Conservation (phyloP, 805 yeast species). For the Osmozyma mogii region DNA sequence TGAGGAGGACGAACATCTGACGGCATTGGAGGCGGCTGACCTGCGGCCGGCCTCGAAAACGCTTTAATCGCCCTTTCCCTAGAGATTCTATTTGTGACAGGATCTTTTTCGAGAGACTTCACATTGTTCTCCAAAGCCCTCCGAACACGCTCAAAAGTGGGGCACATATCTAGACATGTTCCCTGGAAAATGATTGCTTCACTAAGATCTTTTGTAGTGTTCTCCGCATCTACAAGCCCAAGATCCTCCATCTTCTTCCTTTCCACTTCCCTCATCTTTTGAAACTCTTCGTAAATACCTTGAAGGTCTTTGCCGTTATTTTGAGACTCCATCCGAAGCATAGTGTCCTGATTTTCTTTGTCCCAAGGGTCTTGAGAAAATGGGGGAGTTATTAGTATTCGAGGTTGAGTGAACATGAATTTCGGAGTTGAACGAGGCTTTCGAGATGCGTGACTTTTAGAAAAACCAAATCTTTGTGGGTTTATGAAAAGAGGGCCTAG, state of each 20-base stretch:
- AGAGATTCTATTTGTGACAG: conserved; percentile 45
- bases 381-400: conserved; percentile 25
- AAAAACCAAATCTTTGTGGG: conserved; percentile 25
- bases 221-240: conserved; percentile 84
- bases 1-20: conserved; percentile 95
- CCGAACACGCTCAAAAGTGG: conserved; percentile 82
- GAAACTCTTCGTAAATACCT: conserved; percentile 67
- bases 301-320: conserved; percentile 50
- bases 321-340: conserved; percentile 44
- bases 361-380: conserved; percentile 58
- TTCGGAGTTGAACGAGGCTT: conserved; percentile 26
- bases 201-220: conserved; percentile 68
- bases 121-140: conserved; percentile 85
- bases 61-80: conserved; percentile 70
- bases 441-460: conserved; percentile 3
- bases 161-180: conserved; percentile 91
- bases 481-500: conserved; percentile 25
- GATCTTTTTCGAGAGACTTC: conserved; percentile 65
- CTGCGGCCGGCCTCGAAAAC: conserved; percentile 95
- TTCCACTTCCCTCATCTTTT: conserved; percentile 65
- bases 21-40: conserved; percentile 95
- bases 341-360: conserved; percentile 53
- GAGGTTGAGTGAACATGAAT: conserved; percentile 28
- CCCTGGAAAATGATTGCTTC: conserved; percentile 89
- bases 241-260: conserved; percentile 68